Evolutionary conservation across 2,329 filamentous ascomycete genomes (phyloP).

Genomic region (Alternaria ventricosa): DNA sequence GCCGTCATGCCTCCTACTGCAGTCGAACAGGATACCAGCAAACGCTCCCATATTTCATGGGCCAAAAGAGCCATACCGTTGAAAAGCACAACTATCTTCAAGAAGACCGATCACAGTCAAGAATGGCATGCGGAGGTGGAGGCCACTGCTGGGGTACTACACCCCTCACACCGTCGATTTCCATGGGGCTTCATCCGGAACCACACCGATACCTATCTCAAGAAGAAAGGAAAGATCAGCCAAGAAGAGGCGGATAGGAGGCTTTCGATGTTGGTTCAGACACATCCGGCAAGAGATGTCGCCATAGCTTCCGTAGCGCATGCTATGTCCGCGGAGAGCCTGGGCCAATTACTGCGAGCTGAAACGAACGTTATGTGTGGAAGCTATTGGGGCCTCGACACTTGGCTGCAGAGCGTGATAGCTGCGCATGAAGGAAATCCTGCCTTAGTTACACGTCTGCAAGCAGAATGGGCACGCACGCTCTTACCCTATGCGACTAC

Average conservation of each 20-base stretch:
- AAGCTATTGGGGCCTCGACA: slow-evolving; percentile 38
- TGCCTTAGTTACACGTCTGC: slow-evolving; percentile 30
- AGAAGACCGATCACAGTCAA: slow-evolving; percentile 34
- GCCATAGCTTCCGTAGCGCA: slow-evolving; percentile 40
- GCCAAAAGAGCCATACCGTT: slow-evolving; percentile 19
- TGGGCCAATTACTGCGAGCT: slow-evolving; percentile 30
- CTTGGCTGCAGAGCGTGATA: slow-evolving; percentile 38
- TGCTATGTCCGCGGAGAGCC: slow-evolving; percentile 32
- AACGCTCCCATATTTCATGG: slow-evolving; percentile 17
- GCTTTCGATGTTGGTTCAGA: slow-evolving; percentile 28
- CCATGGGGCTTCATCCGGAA: slow-evolving; percentile 27
- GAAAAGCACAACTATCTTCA: slow-evolving; percentile 26
- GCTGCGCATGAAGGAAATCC: slow-evolving; percentile 36
- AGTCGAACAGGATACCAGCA: slow-evolving; percentile 12
- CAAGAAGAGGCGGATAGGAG: slow-evolving; percentile 31
- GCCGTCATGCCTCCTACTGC: neutral
- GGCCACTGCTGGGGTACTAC: slow-evolving; percentile 27
- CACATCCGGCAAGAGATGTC: slow-evolving; percentile 29
- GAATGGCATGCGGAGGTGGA: slow-evolving; percentile 39
- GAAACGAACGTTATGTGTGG: slow-evolving; percentile 34
- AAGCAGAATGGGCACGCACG: slow-evolving; percentile 35
- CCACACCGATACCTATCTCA: slow-evolving; percentile 39
- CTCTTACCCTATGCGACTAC: slow-evolving; percentile 34
- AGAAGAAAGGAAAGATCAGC: slow-evolving; percentile 39
- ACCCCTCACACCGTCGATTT: slow-evolving; percentile 35